Evolutionary conservation across 1,284 basidiomycete species (phyloP).

Genomic region (Cryptococcus sp.): DNA sequence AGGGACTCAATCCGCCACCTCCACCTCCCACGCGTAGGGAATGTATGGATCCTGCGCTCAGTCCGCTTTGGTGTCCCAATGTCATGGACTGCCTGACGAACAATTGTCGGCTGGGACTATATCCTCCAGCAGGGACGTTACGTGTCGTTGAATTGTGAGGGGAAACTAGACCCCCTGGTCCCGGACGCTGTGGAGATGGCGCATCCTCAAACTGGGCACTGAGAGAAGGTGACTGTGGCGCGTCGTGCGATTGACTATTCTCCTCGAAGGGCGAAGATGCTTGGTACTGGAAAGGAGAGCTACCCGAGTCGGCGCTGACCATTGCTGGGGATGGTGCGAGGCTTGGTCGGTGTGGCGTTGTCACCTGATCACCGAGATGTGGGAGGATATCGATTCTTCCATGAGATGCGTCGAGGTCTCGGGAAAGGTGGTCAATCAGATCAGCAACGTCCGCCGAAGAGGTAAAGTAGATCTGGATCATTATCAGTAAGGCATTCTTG

Average conservation of each 20-base stretch:
- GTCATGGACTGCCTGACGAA: conserved; percentile 15
- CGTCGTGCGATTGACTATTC: not conserved
- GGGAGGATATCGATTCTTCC: conserved; percentile 44
- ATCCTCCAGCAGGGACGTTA: conserved; percentile 21
- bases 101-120: conserved; percentile 31
- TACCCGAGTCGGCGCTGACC: conserved; percentile 1
- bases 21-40: not conserved
- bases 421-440: conserved; percentile 47
- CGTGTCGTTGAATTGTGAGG: not conserved
- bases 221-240: conserved; percentile 9
- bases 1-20: conserved; percentile 18
- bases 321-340: not conserved
- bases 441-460: conserved; percentile 46
- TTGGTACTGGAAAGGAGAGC: conserved; percentile 10
- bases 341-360: conserved; percentile 2
- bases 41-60: not conserved
- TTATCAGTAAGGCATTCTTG: not conserved
- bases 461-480: conserved; percentile 42
- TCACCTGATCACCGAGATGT: too few species aligned
- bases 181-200: conserved; percentile 15
- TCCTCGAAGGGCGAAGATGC: not conserved
- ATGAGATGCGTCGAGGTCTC: conserved; percentile 31
- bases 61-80: not conserved
- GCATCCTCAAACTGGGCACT: conserved; percentile 36
- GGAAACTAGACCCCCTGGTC: not conserved